Conservation (phyloP, 805 yeast genomes). For the Naumovozyma castellii region DNA sequence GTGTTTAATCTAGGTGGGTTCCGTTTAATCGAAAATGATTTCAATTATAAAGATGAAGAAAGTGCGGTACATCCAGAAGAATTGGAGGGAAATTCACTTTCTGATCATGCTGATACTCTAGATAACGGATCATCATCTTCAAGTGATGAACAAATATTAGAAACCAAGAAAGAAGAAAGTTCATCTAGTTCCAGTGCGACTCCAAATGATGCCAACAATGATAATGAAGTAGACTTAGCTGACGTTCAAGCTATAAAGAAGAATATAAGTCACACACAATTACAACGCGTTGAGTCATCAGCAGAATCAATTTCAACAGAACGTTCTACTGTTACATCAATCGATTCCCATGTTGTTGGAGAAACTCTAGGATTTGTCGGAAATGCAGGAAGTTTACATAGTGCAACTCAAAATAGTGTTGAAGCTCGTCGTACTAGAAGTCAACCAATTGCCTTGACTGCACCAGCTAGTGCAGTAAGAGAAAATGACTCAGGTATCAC, state of each 20-base stretch:
- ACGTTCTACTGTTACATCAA: constrained; percentile 4
- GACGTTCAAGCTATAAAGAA: background rate
- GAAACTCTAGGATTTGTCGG: background rate
- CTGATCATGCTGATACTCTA: background rate
- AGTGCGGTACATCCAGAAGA: constrained; percentile 7
- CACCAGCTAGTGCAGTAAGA: constrained; percentile 1
- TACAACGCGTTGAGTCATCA: background rate
- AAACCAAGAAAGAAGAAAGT: background rate
- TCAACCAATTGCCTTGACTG: constrained; percentile 21
- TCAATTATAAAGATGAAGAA: constrained; percentile 30
- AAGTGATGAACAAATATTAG: background rate
- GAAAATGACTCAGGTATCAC: constrained; percentile 2
- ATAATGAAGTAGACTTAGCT: background rate
- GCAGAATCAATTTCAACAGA: constrained; percentile 1
- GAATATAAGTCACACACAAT: no score
- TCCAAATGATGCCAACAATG: background rate
- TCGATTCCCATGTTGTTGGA: constrained; percentile 2
- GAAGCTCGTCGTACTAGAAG: constrained; percentile 8
- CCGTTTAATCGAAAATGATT: constrained; percentile 61
- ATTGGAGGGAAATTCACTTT: background rate
- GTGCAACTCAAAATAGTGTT: background rate
- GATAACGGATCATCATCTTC: background rate
- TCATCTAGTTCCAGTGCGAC: background rate
- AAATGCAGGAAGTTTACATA: background rate
- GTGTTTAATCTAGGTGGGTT: constrained; percentile 74